Percentiles rank a stretch among this genome's conserved stretches.
Evolutionary conservation across 2,329 filamentous ascomycete species (phyloP).

Genomic region (Colletotrichum lindemuthianum): DNA sequence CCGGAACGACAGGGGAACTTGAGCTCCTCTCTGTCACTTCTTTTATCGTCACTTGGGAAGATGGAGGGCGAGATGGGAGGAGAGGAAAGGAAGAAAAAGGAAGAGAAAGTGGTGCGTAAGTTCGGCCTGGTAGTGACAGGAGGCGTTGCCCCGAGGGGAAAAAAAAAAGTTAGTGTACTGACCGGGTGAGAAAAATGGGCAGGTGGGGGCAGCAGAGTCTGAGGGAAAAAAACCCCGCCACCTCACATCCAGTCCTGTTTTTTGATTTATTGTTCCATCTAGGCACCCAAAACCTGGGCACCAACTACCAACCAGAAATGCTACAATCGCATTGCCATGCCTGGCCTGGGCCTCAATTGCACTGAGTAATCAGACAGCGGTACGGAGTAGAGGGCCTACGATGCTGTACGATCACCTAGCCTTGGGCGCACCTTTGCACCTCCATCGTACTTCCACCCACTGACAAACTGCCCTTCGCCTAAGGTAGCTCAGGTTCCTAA

Average conservation of each 20-base stretch:
- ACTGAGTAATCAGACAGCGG: no score
- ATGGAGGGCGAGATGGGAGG: conserved; percentile 31
- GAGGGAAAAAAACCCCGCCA: conserved; percentile 40
- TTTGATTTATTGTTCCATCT: conserved; percentile 7
- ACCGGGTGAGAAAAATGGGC: conserved; percentile 35
- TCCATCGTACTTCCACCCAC: conserved; percentile 2
- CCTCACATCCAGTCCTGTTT: conserved; percentile 2
- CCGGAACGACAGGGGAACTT: conserved; percentile 50
- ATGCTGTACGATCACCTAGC: no score
- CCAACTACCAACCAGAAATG: not conserved
- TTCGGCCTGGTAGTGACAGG: conserved; percentile 23
- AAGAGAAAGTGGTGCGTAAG: conserved; percentile 36
- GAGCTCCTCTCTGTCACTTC: conserved; percentile 51
- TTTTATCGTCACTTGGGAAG: conserved; percentile 49
- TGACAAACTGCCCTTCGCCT: no score
- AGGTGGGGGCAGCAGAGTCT: conserved; percentile 39
- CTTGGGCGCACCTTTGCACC: no score
- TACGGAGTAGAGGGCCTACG: no score
- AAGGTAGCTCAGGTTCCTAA: no score
- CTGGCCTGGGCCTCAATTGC: no score
- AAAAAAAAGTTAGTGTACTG: conserved; percentile 36
- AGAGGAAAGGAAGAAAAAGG: conserved; percentile 31
- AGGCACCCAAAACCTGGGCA: no score
- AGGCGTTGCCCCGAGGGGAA: conserved; percentile 23
- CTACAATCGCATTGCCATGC: no score